These are phyloP conservation scores for Claviceps fusiformis DNA, from an alignment of 2,329 filamentous ascomycete genomes.

Conservation along the genomic window DNA sequence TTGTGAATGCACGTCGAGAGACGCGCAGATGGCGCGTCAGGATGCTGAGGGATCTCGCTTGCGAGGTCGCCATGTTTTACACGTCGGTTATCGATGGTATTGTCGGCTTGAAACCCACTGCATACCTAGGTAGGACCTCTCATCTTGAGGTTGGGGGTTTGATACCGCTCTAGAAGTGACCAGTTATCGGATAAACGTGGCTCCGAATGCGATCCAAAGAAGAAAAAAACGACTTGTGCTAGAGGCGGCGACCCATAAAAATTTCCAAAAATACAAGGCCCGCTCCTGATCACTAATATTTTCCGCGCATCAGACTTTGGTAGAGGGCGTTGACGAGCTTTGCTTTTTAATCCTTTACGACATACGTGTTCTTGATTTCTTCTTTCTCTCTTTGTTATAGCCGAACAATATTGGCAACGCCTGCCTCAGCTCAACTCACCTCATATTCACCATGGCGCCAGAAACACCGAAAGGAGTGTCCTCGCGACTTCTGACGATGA, in stretches of 20 bases:
- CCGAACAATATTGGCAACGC: too few species aligned
- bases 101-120: neutral
- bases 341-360: neutral
- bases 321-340: neutral
- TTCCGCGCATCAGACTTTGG: neutral
- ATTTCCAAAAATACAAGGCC: neutral
- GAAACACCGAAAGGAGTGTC: slow-evolving; percentile 59
- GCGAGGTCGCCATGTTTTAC: slow-evolving; percentile 29
- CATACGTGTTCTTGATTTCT: neutral
- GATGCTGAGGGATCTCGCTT: slow-evolving; percentile 30
- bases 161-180: neutral
- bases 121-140: neutral
- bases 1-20: slow-evolving; percentile 33
- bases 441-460: slow-evolving; percentile 25
- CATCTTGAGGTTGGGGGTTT: neutral
- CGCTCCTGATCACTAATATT: neutral
- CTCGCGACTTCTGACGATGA: slow-evolving; percentile 82
- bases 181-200: slow-evolving; percentile 5
- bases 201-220: slow-evolving; percentile 1
- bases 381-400: neutral
- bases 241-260: neutral
- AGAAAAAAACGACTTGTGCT: neutral
- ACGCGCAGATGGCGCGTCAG: slow-evolving; percentile 31
- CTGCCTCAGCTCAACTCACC: too few species aligned
- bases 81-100: neutral